These are phyloP conservation scores for Aspergillus alliaceus DNA, from an alignment of 2,329 filamentous ascomycete species.

Conservation along the genomic window DNA sequence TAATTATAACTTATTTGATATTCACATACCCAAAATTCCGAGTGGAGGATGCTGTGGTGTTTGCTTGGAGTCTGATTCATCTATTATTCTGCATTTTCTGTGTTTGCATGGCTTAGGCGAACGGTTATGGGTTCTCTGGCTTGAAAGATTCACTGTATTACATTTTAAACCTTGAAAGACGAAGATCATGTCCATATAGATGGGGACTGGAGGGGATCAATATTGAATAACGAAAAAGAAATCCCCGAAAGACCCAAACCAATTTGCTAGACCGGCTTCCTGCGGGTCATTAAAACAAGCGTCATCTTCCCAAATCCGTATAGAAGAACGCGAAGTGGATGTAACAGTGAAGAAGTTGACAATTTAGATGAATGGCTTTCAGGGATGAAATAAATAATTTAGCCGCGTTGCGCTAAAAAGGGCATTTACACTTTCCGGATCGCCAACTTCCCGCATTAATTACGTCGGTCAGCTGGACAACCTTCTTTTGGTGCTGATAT, in stretches of 20 bases:
- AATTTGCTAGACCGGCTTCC: background rate
- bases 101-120: slow-evolving; percentile 37
- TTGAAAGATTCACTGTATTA: slow-evolving; percentile 19
- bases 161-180: slow-evolving; percentile 16
- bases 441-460: slow-evolving; percentile 7
- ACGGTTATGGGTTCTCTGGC: slow-evolving; percentile 21
- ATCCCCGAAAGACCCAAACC: background rate
- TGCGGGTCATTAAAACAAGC: background rate
- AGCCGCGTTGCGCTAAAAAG: slow-evolving; percentile 5
- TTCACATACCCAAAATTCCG: slow-evolving; percentile 1
- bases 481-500: background rate
- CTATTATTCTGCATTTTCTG: slow-evolving; percentile 11
- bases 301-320: background rate
- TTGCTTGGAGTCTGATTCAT: slow-evolving; percentile 5
- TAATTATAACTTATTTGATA: slow-evolving; percentile 8
- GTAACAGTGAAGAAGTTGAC: background rate
- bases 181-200: slow-evolving; percentile 25
- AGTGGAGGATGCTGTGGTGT: slow-evolving; percentile 1
- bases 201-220: background rate
- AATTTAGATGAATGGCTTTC: too few species aligned
- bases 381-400: background rate
- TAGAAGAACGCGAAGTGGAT: background rate
- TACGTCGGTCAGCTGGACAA: too few species aligned
- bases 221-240: background rate
- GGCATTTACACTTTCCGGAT: background rate